Evolutionary conservation across 2,329 filamentous ascomycete genomes (phyloP).

Genomic region (Colletotrichum incanum): DNA sequence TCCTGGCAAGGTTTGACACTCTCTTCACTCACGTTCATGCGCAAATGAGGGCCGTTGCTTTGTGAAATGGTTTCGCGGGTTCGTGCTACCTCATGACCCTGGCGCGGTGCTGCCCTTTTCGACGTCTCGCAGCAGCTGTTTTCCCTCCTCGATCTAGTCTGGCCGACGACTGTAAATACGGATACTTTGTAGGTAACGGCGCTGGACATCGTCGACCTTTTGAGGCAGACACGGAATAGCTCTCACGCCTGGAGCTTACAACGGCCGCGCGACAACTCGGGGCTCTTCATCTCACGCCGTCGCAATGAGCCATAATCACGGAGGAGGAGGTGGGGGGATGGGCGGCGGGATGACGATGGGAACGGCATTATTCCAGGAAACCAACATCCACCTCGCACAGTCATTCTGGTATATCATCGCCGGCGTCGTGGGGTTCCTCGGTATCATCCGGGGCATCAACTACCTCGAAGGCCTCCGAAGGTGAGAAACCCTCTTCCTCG

Average conservation of each 20-base stretch:
- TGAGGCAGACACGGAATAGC: background rate
- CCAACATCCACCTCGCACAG: constrained; percentile 67
- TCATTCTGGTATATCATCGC: constrained; percentile 74
- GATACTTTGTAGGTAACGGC: background rate
- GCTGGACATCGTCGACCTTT: background rate
- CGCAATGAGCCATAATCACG: constrained; percentile 45
- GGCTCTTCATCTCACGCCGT: constrained; percentile 4
- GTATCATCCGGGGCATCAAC: constrained; percentile 61
- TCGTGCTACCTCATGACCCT: constrained; percentile 10
- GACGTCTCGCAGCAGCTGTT: background rate
- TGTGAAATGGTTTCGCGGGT: constrained; percentile 21
- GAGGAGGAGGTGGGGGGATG: constrained; percentile 20
- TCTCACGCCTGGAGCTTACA: background rate
- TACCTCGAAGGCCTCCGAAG: constrained; percentile 58
- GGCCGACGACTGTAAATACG: background rate
- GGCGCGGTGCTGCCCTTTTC: background rate
- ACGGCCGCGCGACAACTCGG: background rate
- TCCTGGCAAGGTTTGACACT: background rate
- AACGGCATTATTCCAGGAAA: constrained; percentile 58
- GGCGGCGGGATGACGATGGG: constrained; percentile 48
- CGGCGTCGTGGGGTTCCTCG: constrained; percentile 61
- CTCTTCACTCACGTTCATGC: background rate
- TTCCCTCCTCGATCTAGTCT: background rate
- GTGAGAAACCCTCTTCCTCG: constrained; percentile 49
- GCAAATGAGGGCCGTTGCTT: background rate